Evolutionary conservation across 2,329 filamentous ascomycete species (phyloP), one percentile per base, ranked within the genome.

Genomic region (Pseudogymnoascus sp.): DNA sequence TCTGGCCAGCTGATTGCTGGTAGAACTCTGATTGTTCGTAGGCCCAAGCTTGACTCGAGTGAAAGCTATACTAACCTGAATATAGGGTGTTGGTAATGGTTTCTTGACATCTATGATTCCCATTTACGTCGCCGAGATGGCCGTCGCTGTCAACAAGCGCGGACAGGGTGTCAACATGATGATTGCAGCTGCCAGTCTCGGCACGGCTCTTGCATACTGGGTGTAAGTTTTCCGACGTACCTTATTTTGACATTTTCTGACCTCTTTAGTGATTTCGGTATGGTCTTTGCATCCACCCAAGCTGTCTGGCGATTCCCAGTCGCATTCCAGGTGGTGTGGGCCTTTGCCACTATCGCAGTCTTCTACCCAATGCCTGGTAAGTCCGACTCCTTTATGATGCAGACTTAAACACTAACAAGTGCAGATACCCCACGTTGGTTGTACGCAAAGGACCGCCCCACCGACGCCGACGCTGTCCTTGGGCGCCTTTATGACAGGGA

Each of bases 231-330:
- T 20, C 67, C 68, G 11, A 66, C 66, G 6, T 60, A 63, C 30
- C 70, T 68, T 57, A 65, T 67, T 57, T 64, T 69, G 54, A 59
- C 47, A 11, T 59, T 72, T 28, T 69, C 71, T n/a, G 65, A 59
- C 18, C 22, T 12, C 5, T 47, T n/a, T 50, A 60, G 58, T 16
- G 69, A 71, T 57, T 73, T 72, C 57, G 71, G 71, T 18, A 70
- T 73, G 61, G 68, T 66, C 16, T 70, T 70, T 57, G 67, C 68
- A 8, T 63, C 60, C 25, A 64, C 62, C 33, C 69, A 70, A 58
- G 67, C 68, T 20, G 70, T 70, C 11, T 73, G 71, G 71, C 64
- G 71, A 7, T 66, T 72, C 41, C 71, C 71, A 5, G 67, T 73
- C 16, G 70, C 69, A 1, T 67, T 73, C 57, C 70, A 73, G 59